phyloP scores from a whole-genome alignment of 1,139 yeast species.

The Candida sp. region DNA sequence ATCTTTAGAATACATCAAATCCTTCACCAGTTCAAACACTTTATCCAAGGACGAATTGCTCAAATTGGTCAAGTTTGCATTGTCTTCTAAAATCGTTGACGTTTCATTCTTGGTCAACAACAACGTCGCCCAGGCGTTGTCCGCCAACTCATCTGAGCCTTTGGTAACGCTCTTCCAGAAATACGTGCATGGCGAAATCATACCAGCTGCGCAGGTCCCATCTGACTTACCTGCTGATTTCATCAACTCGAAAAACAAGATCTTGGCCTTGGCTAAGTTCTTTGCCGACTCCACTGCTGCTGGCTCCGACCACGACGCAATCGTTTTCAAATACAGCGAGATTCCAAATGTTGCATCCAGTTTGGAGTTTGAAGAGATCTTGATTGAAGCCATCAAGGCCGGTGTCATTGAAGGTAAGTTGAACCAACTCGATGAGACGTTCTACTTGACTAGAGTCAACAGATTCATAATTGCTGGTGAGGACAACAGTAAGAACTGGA shows the following conservation, averaged over 20 bases:
- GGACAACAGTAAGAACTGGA: constrained; percentile 40
- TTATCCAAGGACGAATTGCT: constrained; percentile 31
- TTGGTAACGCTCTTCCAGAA: constrained; percentile 33
- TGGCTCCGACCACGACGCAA: constrained; percentile 18
- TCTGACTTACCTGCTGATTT: constrained; percentile 19
- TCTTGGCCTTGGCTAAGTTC: constrained; percentile 46
- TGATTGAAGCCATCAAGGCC: constrained; percentile 48
- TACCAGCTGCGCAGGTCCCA: constrained; percentile 13
- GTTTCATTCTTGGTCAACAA: constrained; percentile 48
- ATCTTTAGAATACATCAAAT: constrained; percentile 41
- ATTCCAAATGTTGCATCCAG: constrained; percentile 38
- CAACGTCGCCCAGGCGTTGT: constrained; percentile 40
- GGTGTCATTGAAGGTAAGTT: constrained; percentile 53
- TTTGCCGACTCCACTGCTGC: constrained; percentile 24
- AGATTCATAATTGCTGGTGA: constrained; percentile 47
- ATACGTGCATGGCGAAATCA: constrained; percentile 42
- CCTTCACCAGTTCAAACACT: constrained; percentile 29
- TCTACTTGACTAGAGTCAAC: constrained; percentile 47
- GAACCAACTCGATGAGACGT: constrained; percentile 48
- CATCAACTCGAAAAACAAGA: constrained; percentile 41
- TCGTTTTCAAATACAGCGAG: constrained; percentile 38
- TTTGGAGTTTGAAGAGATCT: constrained; percentile 43
- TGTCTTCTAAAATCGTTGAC: constrained; percentile 46
- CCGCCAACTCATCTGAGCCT: constrained; percentile 21
- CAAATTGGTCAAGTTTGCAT: constrained; percentile 39